phyloP scores from a whole-genome alignment of 805 yeast genomes.

The Yarrowia yakushimensis region DNA sequence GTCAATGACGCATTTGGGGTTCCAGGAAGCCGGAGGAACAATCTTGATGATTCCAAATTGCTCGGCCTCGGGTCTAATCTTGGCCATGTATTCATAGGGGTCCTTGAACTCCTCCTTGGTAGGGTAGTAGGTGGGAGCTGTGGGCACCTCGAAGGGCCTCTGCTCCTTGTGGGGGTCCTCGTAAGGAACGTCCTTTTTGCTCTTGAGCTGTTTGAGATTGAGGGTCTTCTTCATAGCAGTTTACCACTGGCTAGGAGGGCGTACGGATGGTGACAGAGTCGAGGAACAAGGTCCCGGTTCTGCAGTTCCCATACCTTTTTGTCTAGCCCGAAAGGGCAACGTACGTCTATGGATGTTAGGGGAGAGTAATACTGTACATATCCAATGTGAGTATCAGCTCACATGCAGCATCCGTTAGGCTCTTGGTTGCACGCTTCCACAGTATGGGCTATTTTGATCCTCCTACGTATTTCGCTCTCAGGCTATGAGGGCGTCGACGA shows the following conservation, averaged over 20 bases:
- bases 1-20: slow-evolving; percentile 40
- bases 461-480: not conserved
- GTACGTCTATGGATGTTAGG: slow-evolving; percentile 15
- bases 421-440: not conserved
- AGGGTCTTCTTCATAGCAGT: slow-evolving; percentile 25
- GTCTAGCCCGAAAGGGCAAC: slow-evolving; percentile 23
- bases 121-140: slow-evolving; percentile 58
- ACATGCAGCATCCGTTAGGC: not conserved
- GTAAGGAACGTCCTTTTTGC: slow-evolving; percentile 27
- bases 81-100: slow-evolving; percentile 64
- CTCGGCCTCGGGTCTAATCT: slow-evolving; percentile 50
- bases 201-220: slow-evolving; percentile 24
- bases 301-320: slow-evolving; percentile 12
- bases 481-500: not conserved
- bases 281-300: slow-evolving; percentile 15
- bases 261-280: not conserved
- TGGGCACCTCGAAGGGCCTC: slow-evolving; percentile 40
- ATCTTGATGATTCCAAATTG: slow-evolving; percentile 73
- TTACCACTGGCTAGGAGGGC: not conserved
- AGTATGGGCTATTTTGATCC: not conserved
- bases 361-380: slow-evolving; percentile 8
- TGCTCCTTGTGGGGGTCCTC: slow-evolving; percentile 28
- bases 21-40: slow-evolving; percentile 53
- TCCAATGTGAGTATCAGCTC: slow-evolving; percentile 1
- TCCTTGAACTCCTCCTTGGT: slow-evolving; percentile 53